Conservation (phyloP, 2,329 filamentous ascomycete species). For the Rutstroemia sp. region DNA sequence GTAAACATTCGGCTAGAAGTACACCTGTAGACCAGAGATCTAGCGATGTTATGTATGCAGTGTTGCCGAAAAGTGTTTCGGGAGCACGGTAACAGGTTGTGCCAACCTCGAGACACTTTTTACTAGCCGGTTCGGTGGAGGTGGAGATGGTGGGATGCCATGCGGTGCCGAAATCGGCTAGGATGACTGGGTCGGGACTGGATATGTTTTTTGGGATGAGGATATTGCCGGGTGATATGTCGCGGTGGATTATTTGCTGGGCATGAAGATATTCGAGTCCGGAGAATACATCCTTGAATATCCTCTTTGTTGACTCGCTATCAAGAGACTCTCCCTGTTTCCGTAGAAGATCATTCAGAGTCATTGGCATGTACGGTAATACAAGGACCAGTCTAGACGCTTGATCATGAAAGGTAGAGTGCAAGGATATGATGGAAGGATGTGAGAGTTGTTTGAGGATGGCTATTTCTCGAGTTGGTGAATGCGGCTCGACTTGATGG, state of each 20-base stretch:
- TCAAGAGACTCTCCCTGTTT: constrained; percentile 32
- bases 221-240: constrained; percentile 89
- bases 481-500: constrained; percentile 69
- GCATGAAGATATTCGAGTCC: constrained; percentile 67
- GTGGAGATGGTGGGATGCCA: constrained; percentile 57
- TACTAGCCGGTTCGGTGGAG: constrained; percentile 51
- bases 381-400: constrained; percentile 67
- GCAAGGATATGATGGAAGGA: constrained; percentile 56
- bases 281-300: constrained; percentile 60
- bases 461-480: constrained; percentile 70
- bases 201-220: constrained; percentile 50
- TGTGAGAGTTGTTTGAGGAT: constrained; percentile 56
- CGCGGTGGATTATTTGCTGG: constrained; percentile 78
- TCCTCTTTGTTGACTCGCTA: constrained; percentile 27
- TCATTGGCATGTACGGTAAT: constrained; percentile 76
- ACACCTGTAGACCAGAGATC: constrained; percentile 89
- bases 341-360: constrained; percentile 61
- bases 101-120: constrained; percentile 87
- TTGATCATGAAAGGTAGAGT: constrained; percentile 67
- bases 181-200: constrained; percentile 61
- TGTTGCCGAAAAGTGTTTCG: constrained; percentile 81
- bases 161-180: constrained; percentile 89
- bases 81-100: constrained; percentile 88
- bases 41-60: constrained; percentile 60
- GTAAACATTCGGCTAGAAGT: constrained; percentile 70